Conservation (phyloP, 768 basidiomycete species). For the Tulasnella sp. region DNA sequence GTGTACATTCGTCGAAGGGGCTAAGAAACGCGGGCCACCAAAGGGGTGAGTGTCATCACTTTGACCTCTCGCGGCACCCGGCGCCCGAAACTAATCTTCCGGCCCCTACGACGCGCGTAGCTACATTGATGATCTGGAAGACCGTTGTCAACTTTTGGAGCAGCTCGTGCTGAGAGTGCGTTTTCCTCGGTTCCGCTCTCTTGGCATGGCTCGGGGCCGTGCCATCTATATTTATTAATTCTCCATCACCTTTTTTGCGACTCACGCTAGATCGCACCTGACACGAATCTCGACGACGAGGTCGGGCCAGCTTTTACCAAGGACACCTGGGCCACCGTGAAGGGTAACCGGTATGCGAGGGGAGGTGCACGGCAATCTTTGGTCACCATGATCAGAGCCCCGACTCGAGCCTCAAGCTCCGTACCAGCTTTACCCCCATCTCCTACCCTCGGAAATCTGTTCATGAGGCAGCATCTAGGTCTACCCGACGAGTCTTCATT, state of each 20-base stretch:
- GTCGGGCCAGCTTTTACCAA: slow-evolving; percentile 23
- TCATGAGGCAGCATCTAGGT: background rate
- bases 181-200: background rate
- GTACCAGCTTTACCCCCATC: background rate
- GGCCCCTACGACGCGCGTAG: slow-evolving; percentile 33
- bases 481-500: background rate
- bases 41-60: slow-evolving; percentile 49
- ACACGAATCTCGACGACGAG: slow-evolving; percentile 32
- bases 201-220: background rate
- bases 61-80: background rate
- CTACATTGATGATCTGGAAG: slow-evolving; percentile 53
- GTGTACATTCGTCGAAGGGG: slow-evolving; percentile 47
- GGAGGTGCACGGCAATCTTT: slow-evolving; percentile 31
- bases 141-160: slow-evolving; percentile 51
- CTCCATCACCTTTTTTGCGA: slow-evolving; percentile 32
- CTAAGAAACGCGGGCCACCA: slow-evolving; percentile 55
- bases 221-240: background rate
- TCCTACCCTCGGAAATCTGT: background rate
- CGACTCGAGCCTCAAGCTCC: background rate
- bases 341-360: slow-evolving; percentile 37
- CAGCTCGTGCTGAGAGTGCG: slow-evolving; percentile 37
- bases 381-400: background rate
- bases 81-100: background rate
- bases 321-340: slow-evolving; percentile 24
- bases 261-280: slow-evolving; percentile 35